Evolutionary conservation across 225 moss, liverwort and hornwort genomes (phyloP), one percentile per base, ranked within the genome.

Genomic region (Climacium dendroides): DNA sequence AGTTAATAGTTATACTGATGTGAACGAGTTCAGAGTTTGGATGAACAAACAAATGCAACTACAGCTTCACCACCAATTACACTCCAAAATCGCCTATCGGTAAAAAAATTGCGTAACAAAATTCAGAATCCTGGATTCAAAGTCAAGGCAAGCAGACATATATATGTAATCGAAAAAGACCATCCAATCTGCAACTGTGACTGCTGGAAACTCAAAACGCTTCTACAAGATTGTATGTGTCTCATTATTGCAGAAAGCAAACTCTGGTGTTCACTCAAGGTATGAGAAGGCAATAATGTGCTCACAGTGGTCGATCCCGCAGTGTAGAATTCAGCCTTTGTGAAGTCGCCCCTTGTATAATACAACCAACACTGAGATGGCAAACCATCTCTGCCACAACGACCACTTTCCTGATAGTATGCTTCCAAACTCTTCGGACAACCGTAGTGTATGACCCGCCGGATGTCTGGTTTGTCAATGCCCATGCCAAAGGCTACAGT

Each of bases 401-500:
- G 93, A 71, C 96, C 98, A 90, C 97, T 98, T 85, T 98, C 98
- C 71, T 98, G 98, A 81, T 98, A 98, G 88, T 98, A 98, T 7
- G 97, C 90, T 89, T 98, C 98, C 55, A 98, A 90, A 90, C 97
- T 96, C 93, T 96, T 98, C 16, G 98, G 97, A 87, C 98, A 98
- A 39, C 98, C 98, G 79, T 95, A 98, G 89, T 98, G 98, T 86
- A 98, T 91, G 57, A 98, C 98, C 50, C 97, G 92, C 87, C 98
- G 94, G 83, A 98, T 97, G 80, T 96, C 98, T 66, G 98, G 95
- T 81, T 98, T 98, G 78, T 98, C 97, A 90, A 98, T 98, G 41
- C 98, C 98, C 98, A 98, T 97, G 63, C 96, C 98, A 69, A 98
- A 98, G 50, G 98, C 97, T 74, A 97, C 96, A 67, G 96, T 98